These are phyloP conservation scores for Termitomyces eurrhizus DNA, from an alignment of 768 basidiomycete species.

Conservation along the genomic window DNA sequence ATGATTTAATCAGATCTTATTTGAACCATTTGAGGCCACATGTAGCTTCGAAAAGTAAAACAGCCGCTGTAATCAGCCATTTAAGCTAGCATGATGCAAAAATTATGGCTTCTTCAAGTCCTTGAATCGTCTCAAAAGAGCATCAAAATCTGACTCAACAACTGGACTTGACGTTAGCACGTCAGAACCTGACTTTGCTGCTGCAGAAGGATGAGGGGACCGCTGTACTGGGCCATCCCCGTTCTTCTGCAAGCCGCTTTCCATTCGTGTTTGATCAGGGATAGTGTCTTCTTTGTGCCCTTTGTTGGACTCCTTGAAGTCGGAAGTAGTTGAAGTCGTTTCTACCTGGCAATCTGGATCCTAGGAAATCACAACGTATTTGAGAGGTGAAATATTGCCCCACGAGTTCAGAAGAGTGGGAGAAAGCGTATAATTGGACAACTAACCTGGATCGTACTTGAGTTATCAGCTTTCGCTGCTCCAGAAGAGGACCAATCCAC, in stretches of 20 bases:
- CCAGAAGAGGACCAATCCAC: constrained; percentile 53
- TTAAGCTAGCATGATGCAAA: background rate
- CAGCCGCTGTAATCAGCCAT: background rate
- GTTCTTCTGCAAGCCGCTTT: constrained; percentile 31
- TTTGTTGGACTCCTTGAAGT: constrained; percentile 24
- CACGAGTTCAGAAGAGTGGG: background rate
- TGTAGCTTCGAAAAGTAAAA: background rate
- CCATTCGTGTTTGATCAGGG: constrained; percentile 39
- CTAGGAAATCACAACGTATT: constrained; percentile 5
- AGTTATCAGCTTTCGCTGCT: constrained; percentile 19
- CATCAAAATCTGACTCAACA: constrained; percentile 68
- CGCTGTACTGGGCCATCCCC: constrained; percentile 16
- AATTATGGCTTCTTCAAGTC: constrained; percentile 76
- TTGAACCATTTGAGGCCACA: too few species aligned
- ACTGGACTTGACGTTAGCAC: constrained; percentile 23
- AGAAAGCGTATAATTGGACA: background rate
- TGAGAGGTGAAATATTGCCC: background rate
- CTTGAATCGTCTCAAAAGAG: constrained; percentile 77
- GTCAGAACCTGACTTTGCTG: constrained; percentile 16
- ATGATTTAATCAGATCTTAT: background rate
- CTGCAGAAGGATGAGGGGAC: constrained; percentile 20
- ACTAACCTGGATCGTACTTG: constrained; percentile 37
- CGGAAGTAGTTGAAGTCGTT: constrained; percentile 1
- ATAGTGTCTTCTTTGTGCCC: constrained; percentile 25
- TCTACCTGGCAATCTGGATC: constrained; percentile 17